These are phyloP conservation scores for Petunia axillaris DNA, from an alignment of 257 asterid genomes.

Conservation along the genomic window DNA sequence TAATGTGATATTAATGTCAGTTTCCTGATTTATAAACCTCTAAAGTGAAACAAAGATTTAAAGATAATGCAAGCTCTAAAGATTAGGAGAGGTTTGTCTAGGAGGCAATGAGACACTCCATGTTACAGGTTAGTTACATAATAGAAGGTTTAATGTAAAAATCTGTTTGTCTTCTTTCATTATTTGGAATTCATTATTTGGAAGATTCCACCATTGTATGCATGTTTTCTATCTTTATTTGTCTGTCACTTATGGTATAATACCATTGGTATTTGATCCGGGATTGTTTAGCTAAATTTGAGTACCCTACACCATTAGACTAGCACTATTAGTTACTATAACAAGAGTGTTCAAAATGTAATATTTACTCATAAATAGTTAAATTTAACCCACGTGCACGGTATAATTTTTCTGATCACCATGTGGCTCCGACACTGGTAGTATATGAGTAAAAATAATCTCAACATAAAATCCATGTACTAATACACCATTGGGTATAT, in stretches of 20 bases:
- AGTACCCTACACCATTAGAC: too few species aligned
- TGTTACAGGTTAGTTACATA: conserved; percentile 23
- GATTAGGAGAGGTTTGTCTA: conserved; percentile 8
- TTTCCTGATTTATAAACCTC: not conserved
- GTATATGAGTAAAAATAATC: not conserved
- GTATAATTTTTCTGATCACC: too few species aligned
- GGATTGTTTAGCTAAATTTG: too few species aligned
- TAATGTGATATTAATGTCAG: not conserved
- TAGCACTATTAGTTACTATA: too few species aligned
- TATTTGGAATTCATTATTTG: too few species aligned
- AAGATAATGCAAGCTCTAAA: not conserved
- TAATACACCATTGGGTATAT: too few species aligned
- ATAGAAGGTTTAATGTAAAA: not conserved
- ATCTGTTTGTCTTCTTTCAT: conserved; percentile 24
- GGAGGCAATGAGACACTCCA: conserved; percentile 30
- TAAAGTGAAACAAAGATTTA: not conserved
- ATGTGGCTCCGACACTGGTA: too few species aligned
- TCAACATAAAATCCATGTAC: too few species aligned
- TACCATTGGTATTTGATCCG: too few species aligned
- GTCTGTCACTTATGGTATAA: not conserved
- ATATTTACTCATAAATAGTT: too few species aligned
- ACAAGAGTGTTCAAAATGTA: too few species aligned
- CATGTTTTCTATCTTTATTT: not conserved
- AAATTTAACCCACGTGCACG: too few species aligned
- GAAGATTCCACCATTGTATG: not conserved